Evolutionary conservation across 257 asterid genomes (phyloP).

Genomic region (Plectranthus barbatus): DNA sequence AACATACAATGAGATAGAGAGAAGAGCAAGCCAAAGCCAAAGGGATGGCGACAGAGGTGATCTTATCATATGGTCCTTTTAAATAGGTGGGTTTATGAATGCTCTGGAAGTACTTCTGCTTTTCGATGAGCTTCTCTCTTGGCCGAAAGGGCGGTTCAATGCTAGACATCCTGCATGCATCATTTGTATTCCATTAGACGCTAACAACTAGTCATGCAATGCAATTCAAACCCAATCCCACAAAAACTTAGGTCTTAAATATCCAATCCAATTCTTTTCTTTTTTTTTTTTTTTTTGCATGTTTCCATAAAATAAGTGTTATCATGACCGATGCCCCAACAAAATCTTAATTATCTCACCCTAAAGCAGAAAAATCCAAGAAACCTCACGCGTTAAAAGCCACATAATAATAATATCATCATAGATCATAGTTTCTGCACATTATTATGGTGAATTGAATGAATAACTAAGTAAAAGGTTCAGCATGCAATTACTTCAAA

Average conservation of each 20-base stretch:
- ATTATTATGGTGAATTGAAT: too few species aligned
- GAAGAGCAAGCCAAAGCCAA: constrained; percentile 47
- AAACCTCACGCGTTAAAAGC: too few species aligned
- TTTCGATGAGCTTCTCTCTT: constrained; percentile 55
- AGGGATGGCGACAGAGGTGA: constrained; percentile 80
- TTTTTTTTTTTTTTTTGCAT: too few species aligned
- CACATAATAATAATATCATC: too few species aligned
- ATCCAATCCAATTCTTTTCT: too few species aligned
- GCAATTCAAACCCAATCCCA: too few species aligned
- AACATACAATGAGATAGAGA: constrained; percentile 48
- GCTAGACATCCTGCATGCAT: constrained; percentile 58
- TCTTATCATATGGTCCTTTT: constrained; percentile 48
- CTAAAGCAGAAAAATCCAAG: too few species aligned
- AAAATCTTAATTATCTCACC: background rate
- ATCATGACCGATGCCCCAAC: background rate
- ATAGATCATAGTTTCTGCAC: too few species aligned
- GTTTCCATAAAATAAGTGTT: too few species aligned
- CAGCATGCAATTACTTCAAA: background rate
- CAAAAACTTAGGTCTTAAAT: background rate
- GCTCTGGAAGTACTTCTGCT: constrained; percentile 53
- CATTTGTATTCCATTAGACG: background rate
- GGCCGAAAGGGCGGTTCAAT: constrained; percentile 63
- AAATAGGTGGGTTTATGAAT: constrained; percentile 39
- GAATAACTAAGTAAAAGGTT: background rate
- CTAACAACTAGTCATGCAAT: background rate